Evolutionary conservation across 2,329 filamentous ascomycete species (phyloP).

Genomic region (Exophiala xenobiotica): DNA sequence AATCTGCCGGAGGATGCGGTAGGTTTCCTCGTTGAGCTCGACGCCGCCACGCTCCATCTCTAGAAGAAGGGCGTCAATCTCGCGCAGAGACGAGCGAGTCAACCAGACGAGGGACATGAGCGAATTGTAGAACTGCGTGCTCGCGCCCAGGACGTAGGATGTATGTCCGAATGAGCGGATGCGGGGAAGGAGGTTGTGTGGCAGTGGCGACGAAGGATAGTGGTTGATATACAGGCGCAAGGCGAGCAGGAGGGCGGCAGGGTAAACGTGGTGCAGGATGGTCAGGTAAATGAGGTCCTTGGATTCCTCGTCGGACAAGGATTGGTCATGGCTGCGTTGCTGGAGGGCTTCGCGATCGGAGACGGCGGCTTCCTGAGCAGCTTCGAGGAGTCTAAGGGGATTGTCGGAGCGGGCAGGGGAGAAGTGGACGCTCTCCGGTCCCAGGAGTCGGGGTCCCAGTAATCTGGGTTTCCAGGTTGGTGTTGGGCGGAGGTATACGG

Average conservation of each 20-base stretch:
- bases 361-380: neutral
- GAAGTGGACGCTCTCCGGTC: constrained; percentile 4
- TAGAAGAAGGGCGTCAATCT: constrained; percentile 39
- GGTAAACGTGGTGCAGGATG: constrained; percentile 38
- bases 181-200: constrained; percentile 41
- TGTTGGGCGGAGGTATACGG: constrained; percentile 8
- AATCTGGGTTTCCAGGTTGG: neutral
- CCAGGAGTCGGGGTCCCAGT: neutral
- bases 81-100: constrained; percentile 41
- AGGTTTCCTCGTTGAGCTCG: constrained; percentile 38
- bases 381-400: constrained; percentile 10
- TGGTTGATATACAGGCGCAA: constrained; percentile 42
- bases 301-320: neutral
- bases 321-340: neutral
- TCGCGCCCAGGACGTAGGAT: constrained; percentile 45
- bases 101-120: constrained; percentile 45
- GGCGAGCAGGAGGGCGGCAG: constrained; percentile 41
- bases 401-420: constrained; percentile 11
- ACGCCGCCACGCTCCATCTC: constrained; percentile 48
- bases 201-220: constrained; percentile 42
- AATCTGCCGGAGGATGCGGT: constrained; percentile 21
- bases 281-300: neutral
- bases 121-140: constrained; percentile 45
- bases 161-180: constrained; percentile 43
- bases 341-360: neutral